These are phyloP conservation scores for Phialophora verrucosa DNA, from an alignment of 2,329 filamentous ascomycete species.

Conservation along the genomic window DNA sequence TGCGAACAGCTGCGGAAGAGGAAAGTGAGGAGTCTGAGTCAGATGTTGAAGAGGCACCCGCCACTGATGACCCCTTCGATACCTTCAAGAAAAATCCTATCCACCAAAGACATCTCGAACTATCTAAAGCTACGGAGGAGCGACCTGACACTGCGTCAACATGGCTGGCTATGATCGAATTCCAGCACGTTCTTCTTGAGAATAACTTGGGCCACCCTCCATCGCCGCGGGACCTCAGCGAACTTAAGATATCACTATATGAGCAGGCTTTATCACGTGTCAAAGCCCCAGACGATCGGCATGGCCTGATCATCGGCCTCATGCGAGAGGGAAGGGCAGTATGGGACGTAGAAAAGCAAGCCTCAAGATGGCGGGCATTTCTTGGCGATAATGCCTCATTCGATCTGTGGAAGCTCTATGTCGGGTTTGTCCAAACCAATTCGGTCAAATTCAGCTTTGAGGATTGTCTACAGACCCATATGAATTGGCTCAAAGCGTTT, in stretches of 20 bases:
- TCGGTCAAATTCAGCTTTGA: slow-evolving; percentile 72
- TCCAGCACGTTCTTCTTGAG: slow-evolving; percentile 69
- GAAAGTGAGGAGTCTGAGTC: slow-evolving; percentile 57
- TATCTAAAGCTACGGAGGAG: slow-evolving; percentile 69
- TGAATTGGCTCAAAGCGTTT: slow-evolving; percentile 61
- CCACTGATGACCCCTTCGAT: slow-evolving; percentile 59
- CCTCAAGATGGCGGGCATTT: slow-evolving; percentile 69
- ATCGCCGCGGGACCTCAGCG: slow-evolving; percentile 66
- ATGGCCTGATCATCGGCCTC: slow-evolving; percentile 68
- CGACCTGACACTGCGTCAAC: slow-evolving; percentile 69
- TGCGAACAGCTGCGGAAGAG: slow-evolving; percentile 52
- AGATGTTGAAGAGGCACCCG: slow-evolving; percentile 44
- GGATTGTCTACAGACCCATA: slow-evolving; percentile 64
- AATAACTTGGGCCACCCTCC: slow-evolving; percentile 42
- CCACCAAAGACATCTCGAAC: slow-evolving; percentile 54
- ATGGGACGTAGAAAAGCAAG: slow-evolving; percentile 70
- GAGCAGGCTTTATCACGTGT: slow-evolving; percentile 73
- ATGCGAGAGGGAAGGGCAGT: slow-evolving; percentile 75
- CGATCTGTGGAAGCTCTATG: slow-evolving; percentile 72
- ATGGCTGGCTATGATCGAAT: slow-evolving; percentile 79
- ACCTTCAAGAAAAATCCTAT: slow-evolving; percentile 46
- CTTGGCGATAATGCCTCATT: slow-evolving; percentile 65
- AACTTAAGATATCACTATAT: slow-evolving; percentile 80
- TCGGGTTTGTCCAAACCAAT: slow-evolving; percentile 73
- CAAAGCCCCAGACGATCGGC: slow-evolving; percentile 54